These are phyloP conservation scores for Salvia sclarea DNA, from an alignment of 305 asterid species.

Conservation along the genomic window DNA sequence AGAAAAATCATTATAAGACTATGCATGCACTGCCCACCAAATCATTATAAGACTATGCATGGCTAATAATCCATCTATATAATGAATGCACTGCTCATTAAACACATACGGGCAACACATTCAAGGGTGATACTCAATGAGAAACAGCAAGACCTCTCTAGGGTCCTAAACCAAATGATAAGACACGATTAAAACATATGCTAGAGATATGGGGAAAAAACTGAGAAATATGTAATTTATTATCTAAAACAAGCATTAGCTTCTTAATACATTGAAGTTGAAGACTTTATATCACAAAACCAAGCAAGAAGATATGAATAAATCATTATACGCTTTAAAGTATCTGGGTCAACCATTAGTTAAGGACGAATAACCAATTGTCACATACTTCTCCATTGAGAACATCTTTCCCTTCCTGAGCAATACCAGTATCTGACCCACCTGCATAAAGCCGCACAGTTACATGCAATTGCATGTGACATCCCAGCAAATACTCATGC, in stretches of 20 bases:
- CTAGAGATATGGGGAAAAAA: background rate
- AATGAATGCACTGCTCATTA: background rate
- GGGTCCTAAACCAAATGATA: background rate
- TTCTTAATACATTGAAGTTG: constrained; percentile 6
- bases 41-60: background rate
- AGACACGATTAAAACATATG: background rate
- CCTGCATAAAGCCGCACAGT: constrained; percentile 33
- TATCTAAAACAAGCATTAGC: constrained; percentile 16
- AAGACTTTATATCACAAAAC: constrained; percentile 13
- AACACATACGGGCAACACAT: background rate
- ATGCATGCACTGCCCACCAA: background rate
- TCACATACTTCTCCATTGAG: constrained; percentile 41
- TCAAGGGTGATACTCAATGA: background rate
- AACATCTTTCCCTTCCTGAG: constrained; percentile 38
- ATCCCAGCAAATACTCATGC: constrained; percentile 30
- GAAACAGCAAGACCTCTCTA: background rate
- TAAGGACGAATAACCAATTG: constrained; percentile 30
- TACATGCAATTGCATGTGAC: constrained; percentile 26
- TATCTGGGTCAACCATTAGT: constrained; percentile 32
- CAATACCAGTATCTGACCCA: constrained; percentile 33
- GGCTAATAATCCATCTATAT: background rate
- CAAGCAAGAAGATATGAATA: background rate
- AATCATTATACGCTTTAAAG: constrained; percentile 17
- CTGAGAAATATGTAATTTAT: background rate
- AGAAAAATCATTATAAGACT: background rate